phyloP scores from a whole-genome alignment of 345 rosid genomes.

The Raphanus raphanistrum region DNA sequence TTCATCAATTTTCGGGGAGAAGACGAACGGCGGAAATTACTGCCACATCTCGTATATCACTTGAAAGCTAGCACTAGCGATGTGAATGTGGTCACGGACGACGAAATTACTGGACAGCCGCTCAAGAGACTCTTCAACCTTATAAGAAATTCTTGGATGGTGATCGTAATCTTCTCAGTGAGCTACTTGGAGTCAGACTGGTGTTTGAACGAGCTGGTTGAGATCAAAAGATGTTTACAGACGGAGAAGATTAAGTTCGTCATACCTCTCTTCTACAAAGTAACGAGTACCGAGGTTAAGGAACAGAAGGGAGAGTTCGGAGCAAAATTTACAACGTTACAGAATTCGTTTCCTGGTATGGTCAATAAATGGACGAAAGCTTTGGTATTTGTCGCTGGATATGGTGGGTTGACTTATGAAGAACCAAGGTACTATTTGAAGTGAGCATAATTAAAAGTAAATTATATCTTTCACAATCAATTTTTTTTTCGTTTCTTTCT shows the following conservation, averaged over 20 bases:
- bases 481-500: background rate
- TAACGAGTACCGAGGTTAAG: background rate
- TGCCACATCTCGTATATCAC: conserved; percentile 4
- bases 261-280: background rate
- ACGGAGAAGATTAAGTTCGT: background rate
- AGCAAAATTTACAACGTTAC: background rate
- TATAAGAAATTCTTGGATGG: background rate
- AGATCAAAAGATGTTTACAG: background rate
- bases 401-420: background rate
- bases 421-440: background rate
- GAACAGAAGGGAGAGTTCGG: background rate
- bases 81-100: conserved; percentile 27
- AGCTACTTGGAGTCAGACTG: background rate
- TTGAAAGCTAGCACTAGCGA: background rate
- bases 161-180: background rate
- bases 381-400: background rate
- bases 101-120: background rate
- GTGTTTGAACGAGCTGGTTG: background rate
- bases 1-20: conserved; percentile 19
- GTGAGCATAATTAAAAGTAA: background rate
- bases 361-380: background rate
- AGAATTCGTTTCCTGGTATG: background rate
- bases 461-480: background rate
- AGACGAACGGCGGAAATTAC: background rate
- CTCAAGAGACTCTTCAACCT: background rate